phyloP scores from a whole-genome alignment of 2,329 filamentous ascomycete genomes.

The Emmonsia crescens region DNA sequence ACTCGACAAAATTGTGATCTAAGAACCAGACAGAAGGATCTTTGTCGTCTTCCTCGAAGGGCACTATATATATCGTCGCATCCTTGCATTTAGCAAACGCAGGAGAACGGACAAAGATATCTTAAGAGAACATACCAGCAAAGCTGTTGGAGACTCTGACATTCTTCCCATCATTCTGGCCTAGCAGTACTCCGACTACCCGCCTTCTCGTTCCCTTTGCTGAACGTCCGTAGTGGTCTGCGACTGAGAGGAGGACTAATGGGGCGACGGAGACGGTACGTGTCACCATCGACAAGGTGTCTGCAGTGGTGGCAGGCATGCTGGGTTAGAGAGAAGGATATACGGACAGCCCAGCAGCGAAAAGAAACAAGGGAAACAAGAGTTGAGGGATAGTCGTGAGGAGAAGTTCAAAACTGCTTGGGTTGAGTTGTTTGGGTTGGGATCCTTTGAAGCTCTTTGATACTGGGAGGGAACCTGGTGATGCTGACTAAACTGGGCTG shows the following conservation, averaged over 20 bases:
- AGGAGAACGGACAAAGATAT: conserved; percentile 1
- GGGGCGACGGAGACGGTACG: conserved; percentile 95
- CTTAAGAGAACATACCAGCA: conserved; percentile 54
- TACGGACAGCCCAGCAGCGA: not conserved
- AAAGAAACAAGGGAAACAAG: not conserved
- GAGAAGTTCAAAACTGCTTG: not conserved
- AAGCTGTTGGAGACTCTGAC: conserved; percentile 98
- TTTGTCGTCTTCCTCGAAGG: conserved; percentile 98
- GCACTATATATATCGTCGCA: conserved; percentile 49
- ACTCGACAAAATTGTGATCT: conserved; percentile 98
- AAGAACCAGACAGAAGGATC: conserved; percentile 98
- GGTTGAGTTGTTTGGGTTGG: not conserved
- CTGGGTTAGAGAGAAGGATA: conserved; percentile 23
- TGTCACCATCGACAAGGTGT: conserved; percentile 88
- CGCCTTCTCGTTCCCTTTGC: conserved; percentile 79
- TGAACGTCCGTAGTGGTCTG: conserved; percentile 95
- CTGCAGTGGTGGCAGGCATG: conserved; percentile 95
- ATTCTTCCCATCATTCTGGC: conserved; percentile 91
- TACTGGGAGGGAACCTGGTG: not conserved
- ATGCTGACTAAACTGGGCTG: not conserved
- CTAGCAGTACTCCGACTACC: conserved; percentile 87
- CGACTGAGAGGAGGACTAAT: conserved; percentile 90
- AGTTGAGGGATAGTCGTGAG: not conserved
- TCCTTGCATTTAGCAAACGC: not conserved
- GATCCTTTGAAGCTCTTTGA: not conserved